Percentiles rank a stretch among this genome's conserved stretches.
phyloP scores from a whole-genome alignment of 345 rosid genomes.

The Barbarea vulgaris region DNA sequence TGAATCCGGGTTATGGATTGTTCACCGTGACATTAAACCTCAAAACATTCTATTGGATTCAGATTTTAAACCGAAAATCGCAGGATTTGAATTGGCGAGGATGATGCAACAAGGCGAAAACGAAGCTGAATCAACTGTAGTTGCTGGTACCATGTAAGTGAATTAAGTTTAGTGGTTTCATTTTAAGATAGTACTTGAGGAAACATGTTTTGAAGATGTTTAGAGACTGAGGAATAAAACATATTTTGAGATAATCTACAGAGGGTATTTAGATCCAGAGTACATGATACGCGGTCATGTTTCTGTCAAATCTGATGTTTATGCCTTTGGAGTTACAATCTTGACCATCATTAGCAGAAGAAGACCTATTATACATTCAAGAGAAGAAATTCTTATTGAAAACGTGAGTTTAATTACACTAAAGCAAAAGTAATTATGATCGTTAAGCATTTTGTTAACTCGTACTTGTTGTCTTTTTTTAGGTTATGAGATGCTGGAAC shows the following conservation, averaged over 20 bases:
- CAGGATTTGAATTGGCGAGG: conserved; percentile 22
- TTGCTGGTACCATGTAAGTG: neutral
- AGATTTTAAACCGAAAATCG: conserved; percentile 21
- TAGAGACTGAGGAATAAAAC: neutral
- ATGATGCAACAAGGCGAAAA: conserved; percentile 15
- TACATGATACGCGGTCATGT: neutral
- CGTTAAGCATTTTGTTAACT: neutral
- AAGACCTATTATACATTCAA: too few relatives aligned
- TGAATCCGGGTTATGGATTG: conserved; percentile 20
- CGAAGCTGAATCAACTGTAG: neutral
- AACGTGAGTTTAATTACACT: conserved; percentile 23
- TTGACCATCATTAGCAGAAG: conserved; percentile 26
- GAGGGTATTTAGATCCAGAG: conserved; percentile 28
- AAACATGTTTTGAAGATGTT: neutral
- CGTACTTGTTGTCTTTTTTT: neutral
- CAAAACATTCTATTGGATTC: conserved; percentile 25
- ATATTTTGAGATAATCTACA: neutral
- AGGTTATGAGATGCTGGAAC: conserved; percentile 18
- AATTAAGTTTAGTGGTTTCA: neutral
- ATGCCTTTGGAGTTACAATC: conserved; percentile 35
- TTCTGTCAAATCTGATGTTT: conserved; percentile 33
- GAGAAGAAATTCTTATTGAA: too few relatives aligned
- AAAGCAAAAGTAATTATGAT: neutral
- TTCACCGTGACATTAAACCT: conserved; percentile 33
- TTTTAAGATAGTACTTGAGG: neutral